Evolutionary conservation across 192 early-diverging fungal species (phyloP).

Genomic region (Coemansia sp.): DNA sequence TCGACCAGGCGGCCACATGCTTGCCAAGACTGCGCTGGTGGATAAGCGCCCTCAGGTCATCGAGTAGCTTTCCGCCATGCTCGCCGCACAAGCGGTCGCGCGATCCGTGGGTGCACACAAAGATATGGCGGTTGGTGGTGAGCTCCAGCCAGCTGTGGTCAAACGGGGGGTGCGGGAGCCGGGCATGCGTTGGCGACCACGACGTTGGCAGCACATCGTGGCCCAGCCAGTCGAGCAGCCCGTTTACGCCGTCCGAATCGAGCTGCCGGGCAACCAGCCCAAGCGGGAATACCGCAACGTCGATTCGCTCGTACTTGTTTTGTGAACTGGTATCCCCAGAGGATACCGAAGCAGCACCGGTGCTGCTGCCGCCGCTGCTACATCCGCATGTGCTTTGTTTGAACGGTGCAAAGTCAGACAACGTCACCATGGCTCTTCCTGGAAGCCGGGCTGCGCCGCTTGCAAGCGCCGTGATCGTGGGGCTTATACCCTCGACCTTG

Average conservation of each 20-base stretch:
- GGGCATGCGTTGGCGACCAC: constrained; percentile 18
- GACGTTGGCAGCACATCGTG: constrained; percentile 33
- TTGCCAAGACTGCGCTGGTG: constrained; percentile 13
- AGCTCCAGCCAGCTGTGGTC: constrained; percentile 48
- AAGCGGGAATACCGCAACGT: constrained; percentile 44
- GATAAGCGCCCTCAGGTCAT: constrained; percentile 31
- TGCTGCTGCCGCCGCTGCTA: not conserved
- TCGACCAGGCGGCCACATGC: constrained; percentile 44
- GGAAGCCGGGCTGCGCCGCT: constrained; percentile 34
- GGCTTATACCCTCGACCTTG: constrained; percentile 44
- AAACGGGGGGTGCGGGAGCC: constrained; percentile 28
- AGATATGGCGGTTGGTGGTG: constrained; percentile 43
- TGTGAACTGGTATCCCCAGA: not conserved
- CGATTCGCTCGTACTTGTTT: constrained; percentile 25
- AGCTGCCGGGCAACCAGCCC: constrained; percentile 41
- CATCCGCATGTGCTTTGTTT: constrained; percentile 5
- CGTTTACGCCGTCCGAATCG: constrained; percentile 24
- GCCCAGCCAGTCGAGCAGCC: constrained; percentile 33
- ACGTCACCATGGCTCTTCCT: constrained; percentile 46
- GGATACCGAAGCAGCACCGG: no score
- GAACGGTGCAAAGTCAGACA: constrained; percentile 47
- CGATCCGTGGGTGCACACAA: constrained; percentile 52
- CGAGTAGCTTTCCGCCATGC: constrained; percentile 33
- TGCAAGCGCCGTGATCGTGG: constrained; percentile 37
- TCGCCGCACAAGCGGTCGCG: constrained; percentile 44